Evolutionary conservation across 495 filamentous ascomycete species (phyloP).

Genomic region (Talaromyces ruber): DNA sequence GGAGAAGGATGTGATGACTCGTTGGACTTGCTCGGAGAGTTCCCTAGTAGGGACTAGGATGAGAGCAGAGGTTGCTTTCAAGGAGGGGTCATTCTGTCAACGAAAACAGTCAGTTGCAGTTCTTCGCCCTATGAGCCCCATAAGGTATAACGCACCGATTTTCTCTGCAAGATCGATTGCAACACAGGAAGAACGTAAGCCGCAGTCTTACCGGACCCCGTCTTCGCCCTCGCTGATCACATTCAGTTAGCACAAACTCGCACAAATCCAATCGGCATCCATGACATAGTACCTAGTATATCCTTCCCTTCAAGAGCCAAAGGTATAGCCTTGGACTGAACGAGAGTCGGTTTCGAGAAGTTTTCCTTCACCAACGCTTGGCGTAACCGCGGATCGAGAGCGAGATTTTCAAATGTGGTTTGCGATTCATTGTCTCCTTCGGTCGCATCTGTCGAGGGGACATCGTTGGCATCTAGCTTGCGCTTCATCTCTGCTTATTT

Average conservation of each 20-base stretch:
- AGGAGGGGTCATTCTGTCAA: slow-evolving; percentile 25
- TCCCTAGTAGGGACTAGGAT: slow-evolving; percentile 93
- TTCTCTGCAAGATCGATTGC: slow-evolving; percentile 68
- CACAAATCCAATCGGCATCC: not conserved
- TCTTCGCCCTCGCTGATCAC: slow-evolving; percentile 66
- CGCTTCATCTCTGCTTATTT: slow-evolving; percentile 44
- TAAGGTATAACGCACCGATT: slow-evolving; percentile 45
- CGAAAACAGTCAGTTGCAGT: not conserved
- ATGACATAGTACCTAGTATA: slow-evolving; percentile 52
- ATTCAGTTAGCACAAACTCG: slow-evolving; percentile 14
- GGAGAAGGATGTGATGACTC: slow-evolving; percentile 61
- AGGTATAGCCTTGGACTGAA: slow-evolving; percentile 83
- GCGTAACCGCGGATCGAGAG: slow-evolving; percentile 75
- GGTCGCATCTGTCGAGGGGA: slow-evolving; percentile 35
- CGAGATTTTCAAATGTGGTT: slow-evolving; percentile 39
- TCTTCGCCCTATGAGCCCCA: not conserved
- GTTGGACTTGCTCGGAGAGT: slow-evolving; percentile 81
- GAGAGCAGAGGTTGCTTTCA: slow-evolving; percentile 54
- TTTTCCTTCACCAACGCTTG: slow-evolving; percentile 78
- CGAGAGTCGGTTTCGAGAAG: slow-evolving; percentile 74
- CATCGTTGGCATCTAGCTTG: slow-evolving; percentile 52
- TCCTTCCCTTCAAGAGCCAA: slow-evolving; percentile 85
- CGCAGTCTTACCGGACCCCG: slow-evolving; percentile 93
- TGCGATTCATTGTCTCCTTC: slow-evolving; percentile 15
- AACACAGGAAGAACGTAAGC: slow-evolving; percentile 91